phyloP scores from a whole-genome alignment of 768 basidiomycete genomes.

The Kwoniella pini region DNA sequence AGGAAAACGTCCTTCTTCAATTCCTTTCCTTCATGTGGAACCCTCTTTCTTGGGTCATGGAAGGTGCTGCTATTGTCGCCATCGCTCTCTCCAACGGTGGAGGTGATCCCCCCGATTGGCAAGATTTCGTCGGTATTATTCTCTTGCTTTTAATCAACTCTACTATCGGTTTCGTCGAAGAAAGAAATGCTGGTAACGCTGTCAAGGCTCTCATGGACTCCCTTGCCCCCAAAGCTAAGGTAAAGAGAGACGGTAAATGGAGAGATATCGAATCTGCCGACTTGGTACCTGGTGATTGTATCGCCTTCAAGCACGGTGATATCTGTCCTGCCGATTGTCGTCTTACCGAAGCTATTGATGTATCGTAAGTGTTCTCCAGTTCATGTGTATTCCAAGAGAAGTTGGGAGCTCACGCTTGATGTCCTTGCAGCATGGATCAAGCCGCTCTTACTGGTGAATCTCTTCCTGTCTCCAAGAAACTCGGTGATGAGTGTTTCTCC shows the following conservation, averaged over 20 bases:
- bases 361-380: slow-evolving; percentile 59
- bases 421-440: slow-evolving; percentile 72
- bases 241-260: slow-evolving; percentile 83
- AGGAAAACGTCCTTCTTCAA: slow-evolving; percentile 72
- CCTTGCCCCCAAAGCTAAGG: slow-evolving; percentile 94
- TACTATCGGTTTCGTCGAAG: slow-evolving; percentile 96
- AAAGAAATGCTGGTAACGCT: slow-evolving; percentile 94
- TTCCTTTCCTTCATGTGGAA: slow-evolving; percentile 99
- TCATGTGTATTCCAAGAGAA: not conserved
- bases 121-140: slow-evolving; percentile 96
- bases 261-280: slow-evolving; percentile 82
- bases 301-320: slow-evolving; percentile 98
- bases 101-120: slow-evolving; percentile 84
- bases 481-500: slow-evolving; percentile 96
- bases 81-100: slow-evolving; percentile 95
- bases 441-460: slow-evolving; percentile 98
- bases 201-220: slow-evolving; percentile 99
- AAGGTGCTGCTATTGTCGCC: slow-evolving; percentile 72
- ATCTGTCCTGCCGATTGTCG: slow-evolving; percentile 98
- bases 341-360: slow-evolving; percentile 93
- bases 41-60: slow-evolving; percentile 99
- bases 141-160: slow-evolving; percentile 91
- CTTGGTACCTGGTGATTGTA: slow-evolving; percentile 92
- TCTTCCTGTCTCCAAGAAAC: slow-evolving; percentile 86
- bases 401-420: slow-evolving; percentile 5